Evolutionary conservation across 2,329 filamentous ascomycete species (phyloP), one percentile per base, ranked within the genome.

Genomic region (Diaporthe longicolla): DNA sequence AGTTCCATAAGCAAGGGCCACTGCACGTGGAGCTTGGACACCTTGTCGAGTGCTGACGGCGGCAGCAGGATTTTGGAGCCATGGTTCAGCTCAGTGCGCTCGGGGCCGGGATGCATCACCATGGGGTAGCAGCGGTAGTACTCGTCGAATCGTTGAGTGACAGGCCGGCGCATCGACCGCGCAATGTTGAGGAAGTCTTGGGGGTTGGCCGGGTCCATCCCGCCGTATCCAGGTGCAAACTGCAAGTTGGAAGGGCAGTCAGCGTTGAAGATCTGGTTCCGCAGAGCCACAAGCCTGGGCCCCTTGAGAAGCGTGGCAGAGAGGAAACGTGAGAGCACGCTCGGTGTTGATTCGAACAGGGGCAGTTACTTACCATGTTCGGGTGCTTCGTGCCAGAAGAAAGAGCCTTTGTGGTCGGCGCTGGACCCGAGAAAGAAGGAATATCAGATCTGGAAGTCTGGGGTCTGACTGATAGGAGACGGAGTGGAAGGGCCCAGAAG

Each of bases 1-100:
- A 99, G 89, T 89, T 99, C 96, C 86, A 99, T 97, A 77, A 98
- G 90, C 87, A 99, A 94, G 10, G 97, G 97, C 87, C 98, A 99
- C 82, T 97, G 95, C 76, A 99, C 97, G 84, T 98, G 96, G 21
- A 99, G 87, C 81, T 95, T 91, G 21, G 97, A 98, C 78, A 99
- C 93, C 84, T 98, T 99, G 87, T 99, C 96, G 72, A 99, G 90
- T 8, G 97, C 96, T 48, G 95, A 98, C 0, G 97, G 94, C n/a
- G 97, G 97, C 76, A 99, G 92, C 82, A 99, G 94, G 79, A 99
- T 96, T 87, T 99, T 99, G 84, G 96, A 97, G 78, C 97, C 97
- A 82, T 97, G 95, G 87, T 98, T 98, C 76, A 97, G 92, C 78
- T 95, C 93, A 70, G 94, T 93, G 78, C 97, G 91, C 80, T 98